Evolutionary conservation across 768 basidiomycete species (phyloP), one percentile per base, ranked within the genome.

Genomic region (Amanita exitialis): DNA sequence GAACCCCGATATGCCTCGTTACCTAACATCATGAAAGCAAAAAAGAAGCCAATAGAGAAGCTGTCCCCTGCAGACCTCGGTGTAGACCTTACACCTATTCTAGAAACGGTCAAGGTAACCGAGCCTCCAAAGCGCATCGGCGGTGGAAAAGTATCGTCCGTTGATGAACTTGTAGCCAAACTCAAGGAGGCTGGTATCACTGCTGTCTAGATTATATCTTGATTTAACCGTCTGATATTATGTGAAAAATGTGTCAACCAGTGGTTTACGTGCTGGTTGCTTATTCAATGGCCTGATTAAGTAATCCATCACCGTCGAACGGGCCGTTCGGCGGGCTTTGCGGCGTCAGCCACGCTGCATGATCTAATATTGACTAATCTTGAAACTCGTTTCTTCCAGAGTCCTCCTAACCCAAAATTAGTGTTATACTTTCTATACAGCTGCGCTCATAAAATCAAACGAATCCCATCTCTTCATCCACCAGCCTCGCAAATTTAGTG

Each of bases 21-120:
- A 53, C 91, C 92, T 3, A 93, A 91, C 59, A 95, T 95, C 67
- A 95, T 95, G 90, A 94, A 95, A 68, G 96, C 96, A n/a, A 98
- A 97, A 77, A 99, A 97, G 78, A 99, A 99, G 72, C 84, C 87
- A 12, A 68, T 97, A 38, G 84, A 94, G 68, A 92, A 89, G 62
- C 60, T 96, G 47, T 79, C 78, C 13, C 74, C 91, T 1, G 71
- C 74, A 20, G 91, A 93, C 58, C 80, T 98, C 20, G 82, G 82
- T 6, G 72, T 97, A 20, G 91, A 98, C 69, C 77, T 90, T 49
- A 77, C 80, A 0, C 91, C 92, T 13, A 75, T 79, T 28, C 69
- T 98, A 23, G 89, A 96, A 71, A 90, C 83, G 0, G 59, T 98
- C 61, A 90, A 87, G 58, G 88, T 98, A 21, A 69, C 80, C 2